A percentile compares a stretch with the other conserved stretches of the same genome.
Evolutionary conservation across 2,329 filamentous ascomycete species (phyloP).

Genomic region (Fusarium abutilonis): DNA sequence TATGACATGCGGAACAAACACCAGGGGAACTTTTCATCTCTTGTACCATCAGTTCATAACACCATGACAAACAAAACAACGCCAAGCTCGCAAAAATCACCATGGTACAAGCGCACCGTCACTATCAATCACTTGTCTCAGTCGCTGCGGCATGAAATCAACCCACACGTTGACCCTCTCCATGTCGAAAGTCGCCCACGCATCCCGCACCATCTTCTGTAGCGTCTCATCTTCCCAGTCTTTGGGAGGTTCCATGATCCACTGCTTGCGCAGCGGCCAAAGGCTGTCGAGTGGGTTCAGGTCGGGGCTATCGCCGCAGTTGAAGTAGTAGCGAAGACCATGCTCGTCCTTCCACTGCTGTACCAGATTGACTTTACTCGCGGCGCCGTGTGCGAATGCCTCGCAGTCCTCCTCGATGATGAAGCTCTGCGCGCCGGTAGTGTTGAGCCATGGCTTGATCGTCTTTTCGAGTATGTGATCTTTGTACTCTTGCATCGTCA

Average conservation of each 20-base stretch:
- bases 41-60: constrained; percentile 23
- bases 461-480: constrained; percentile 49
- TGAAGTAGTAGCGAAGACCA: constrained; percentile 48
- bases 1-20: neutral
- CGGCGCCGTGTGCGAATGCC: constrained; percentile 50
- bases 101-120: constrained; percentile 49
- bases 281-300: constrained; percentile 51
- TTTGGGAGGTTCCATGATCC: constrained; percentile 43
- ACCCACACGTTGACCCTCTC: constrained; percentile 52
- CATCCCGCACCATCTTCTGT: constrained; percentile 46
- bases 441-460: constrained; percentile 49
- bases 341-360: constrained; percentile 52
- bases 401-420: constrained; percentile 52
- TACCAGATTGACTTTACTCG: constrained; percentile 50
- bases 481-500: constrained; percentile 51
- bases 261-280: constrained; percentile 51
- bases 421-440: constrained; percentile 40
- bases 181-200: constrained; percentile 46
- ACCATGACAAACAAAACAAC: constrained; percentile 17
- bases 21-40: neutral
- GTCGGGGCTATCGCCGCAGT: constrained; percentile 52
- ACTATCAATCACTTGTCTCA: constrained; percentile 48
- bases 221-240: constrained; percentile 51
- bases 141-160: constrained; percentile 50
- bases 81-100: constrained; percentile 40